Percentiles rank a stretch among this genome's conserved stretches.
Conservation (phyloP, 164 flowering plant genomes). For the Cinnamomum chago region DNA sequence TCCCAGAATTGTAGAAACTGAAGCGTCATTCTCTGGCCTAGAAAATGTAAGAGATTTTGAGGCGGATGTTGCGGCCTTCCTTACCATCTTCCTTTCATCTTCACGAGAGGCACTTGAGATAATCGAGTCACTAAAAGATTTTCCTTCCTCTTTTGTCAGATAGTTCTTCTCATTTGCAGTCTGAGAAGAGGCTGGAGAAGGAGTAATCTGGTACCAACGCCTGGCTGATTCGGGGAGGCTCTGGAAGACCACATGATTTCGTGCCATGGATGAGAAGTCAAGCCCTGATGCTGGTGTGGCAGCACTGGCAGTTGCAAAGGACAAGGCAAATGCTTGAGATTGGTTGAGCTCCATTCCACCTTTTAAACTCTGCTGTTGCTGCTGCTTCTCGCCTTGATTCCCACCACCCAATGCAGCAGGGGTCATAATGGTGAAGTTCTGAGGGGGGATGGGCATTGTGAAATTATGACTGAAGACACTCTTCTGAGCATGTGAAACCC, state of each 20-base stretch:
- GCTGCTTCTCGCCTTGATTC: constrained; percentile 44
- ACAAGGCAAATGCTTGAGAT: constrained; percentile 76
- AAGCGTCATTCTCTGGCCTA: constrained; percentile 49
- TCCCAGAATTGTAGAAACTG: constrained; percentile 33
- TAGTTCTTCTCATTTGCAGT: constrained; percentile 51
- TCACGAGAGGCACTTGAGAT: constrained; percentile 21
- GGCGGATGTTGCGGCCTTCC: constrained; percentile 27
- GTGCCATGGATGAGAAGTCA: constrained; percentile 63
- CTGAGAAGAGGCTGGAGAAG: constrained; percentile 49
- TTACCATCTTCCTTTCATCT: constrained; percentile 50
- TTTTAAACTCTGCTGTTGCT: constrained; percentile 43
- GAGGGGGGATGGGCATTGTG: constrained; percentile 52
- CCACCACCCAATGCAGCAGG: constrained; percentile 37
- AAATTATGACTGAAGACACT: constrained; percentile 57
- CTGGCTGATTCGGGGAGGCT: constrained; percentile 64
- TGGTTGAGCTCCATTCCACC: constrained; percentile 54
- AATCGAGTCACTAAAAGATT: constrained; percentile 35
- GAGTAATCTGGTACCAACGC: constrained; percentile 52
- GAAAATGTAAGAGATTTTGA: constrained; percentile 71
- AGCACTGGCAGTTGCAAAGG: constrained; percentile 43
- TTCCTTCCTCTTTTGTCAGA: constrained; percentile 42
- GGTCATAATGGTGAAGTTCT: constrained; percentile 63
- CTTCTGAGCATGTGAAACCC: constrained; percentile 49
- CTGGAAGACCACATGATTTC: constrained; percentile 62
- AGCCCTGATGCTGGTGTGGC: constrained; percentile 35